Base-by-base conservation (phyloP, 176 grass and related monocot genomes). In the Lolium perenne region DNA sequence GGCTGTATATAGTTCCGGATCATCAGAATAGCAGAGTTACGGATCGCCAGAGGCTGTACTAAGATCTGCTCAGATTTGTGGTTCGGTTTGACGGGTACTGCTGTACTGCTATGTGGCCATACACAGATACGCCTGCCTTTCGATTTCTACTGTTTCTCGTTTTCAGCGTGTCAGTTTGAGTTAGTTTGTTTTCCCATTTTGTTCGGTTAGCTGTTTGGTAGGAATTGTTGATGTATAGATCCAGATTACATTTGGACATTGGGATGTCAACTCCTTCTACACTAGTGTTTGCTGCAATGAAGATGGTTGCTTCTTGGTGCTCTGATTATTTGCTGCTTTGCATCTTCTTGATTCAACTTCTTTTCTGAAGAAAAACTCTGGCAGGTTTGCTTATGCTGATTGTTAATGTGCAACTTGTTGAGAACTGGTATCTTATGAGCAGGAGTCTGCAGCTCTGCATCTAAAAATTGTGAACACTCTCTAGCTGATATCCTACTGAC, bases 171-270 rank as follows among this genome's bases (percentile, higher is more conserved):
- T 64, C 80, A 47, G 61, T 89, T 83, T 85, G 55, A 73, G 49
- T 26, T 88, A 22, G 43, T 83, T 84, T 65, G 70, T 18, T 78
- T 59, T 3, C n/a, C 22, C 51, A n/a, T 83, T 59, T 79, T 87
- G 69, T 71, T 82, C 79, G 85, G 38, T 51, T 76, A 88, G 70
- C 77, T 84, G 29, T 79, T 79, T 77, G 58, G 53, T 86, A 89
- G 84, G 45, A 74, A 82, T 78, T 82, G 77, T 80, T 69, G 45
- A 80, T 89, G 83, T 82, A 89, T 59, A 78, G 80, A 81, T 94
- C 85, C 61, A 80, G 66, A 47, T 26, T 45, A 43, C 54, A 80
- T 76, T 71, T 80, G 43, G 26, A 62, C 15, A 82, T 85, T 48
- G 70, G 77, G 16, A 57, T 72, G 78, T 86, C 23, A 38, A 43